Base-by-base conservation (phyloP, 2,329 filamentous ascomycete genomes). In the Aureobasidium melanogenum region DNA sequence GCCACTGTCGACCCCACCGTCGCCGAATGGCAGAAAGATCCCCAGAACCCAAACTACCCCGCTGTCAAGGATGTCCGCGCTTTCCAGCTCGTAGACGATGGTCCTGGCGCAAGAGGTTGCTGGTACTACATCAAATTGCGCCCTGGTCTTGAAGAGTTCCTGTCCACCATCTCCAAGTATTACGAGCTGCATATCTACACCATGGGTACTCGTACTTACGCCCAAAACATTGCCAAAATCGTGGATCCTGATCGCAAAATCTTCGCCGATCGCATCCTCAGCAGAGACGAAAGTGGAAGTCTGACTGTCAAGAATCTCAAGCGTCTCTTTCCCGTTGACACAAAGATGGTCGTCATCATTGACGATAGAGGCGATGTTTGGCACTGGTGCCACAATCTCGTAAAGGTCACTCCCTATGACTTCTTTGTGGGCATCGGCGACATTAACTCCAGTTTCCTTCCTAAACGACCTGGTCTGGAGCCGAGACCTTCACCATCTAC, bases 61-160 rank as follows among this genome's bases (percentile, higher is more conserved):
- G 90, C 92, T 5, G 87, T 99, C 68, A 92, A 91, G 72, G 88
- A 96, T 64, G 92, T 99, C 41, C 82, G 84, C 68, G 84, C 85
- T 64, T 99, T 99, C 71, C 90, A 97, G 76, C 83, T 99, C 43
- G 82, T 87, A 46, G 93, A 99, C 65, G 91, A 97, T 68, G 88
- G 87, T 0, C 87, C 87, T 2, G 83, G 86, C 26, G 87, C 87
- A 64, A 77, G 84, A 51, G 87, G 86, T n/a, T 93, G 88, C 71
- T 96, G 88, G 83, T 99, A 99, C 75, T 99, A 97, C 75, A 96
- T 99, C 79, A 99, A 99, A 78, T 85, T 96, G 77, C 89, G 94
- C 38, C 94, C 94, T 0, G 91, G 92, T 2, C 77, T 97, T 55
- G 80, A 85, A 64, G 83, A 88, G 44, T 99, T 99, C 70, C 80